Evolutionary conservation across 108 stramenopile species (phyloP).

Genomic region (Chaetoceros muelleri): DNA sequence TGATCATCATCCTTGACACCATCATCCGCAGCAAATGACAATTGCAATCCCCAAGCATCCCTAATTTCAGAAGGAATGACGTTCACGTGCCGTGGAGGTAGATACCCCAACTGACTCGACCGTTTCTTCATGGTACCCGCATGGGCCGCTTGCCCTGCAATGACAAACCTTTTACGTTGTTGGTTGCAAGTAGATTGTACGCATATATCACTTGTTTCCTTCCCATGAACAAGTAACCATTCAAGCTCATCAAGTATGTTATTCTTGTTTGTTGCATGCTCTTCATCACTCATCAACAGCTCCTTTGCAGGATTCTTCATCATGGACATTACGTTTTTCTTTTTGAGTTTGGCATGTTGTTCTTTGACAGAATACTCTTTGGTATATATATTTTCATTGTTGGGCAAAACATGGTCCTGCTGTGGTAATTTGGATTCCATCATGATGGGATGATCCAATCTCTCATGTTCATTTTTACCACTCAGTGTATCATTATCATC

Average conservation of each 20-base stretch:
- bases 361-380: constrained; percentile 1
- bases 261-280: neutral
- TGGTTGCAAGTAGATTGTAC: too few relatives aligned
- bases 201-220: constrained; percentile 1
- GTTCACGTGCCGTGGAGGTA: constrained; percentile 6
- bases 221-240: too few relatives aligned
- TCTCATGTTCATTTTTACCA: constrained; percentile 1
- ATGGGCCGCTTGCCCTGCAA: neutral
- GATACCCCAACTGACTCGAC: constrained; percentile 8
- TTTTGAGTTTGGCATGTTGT: neutral
- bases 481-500: neutral
- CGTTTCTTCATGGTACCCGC: constrained; percentile 6
- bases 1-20: neutral
- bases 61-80: constrained; percentile 14
- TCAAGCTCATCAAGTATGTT: too few relatives aligned
- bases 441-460: neutral
- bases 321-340: neutral
- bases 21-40: neutral
- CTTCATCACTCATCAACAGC: neutral
- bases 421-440: neutral
- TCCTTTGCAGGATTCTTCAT: neutral
- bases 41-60: constrained; percentile 12
- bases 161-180: too few relatives aligned
- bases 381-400: neutral
- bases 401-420: neutral